Percentiles rank a stretch among this genome's conserved stretches.
These are phyloP conservation scores for Melaleuca quinquenervia DNA, from an alignment of 345 rosid species.

Conservation along the genomic window DNA sequence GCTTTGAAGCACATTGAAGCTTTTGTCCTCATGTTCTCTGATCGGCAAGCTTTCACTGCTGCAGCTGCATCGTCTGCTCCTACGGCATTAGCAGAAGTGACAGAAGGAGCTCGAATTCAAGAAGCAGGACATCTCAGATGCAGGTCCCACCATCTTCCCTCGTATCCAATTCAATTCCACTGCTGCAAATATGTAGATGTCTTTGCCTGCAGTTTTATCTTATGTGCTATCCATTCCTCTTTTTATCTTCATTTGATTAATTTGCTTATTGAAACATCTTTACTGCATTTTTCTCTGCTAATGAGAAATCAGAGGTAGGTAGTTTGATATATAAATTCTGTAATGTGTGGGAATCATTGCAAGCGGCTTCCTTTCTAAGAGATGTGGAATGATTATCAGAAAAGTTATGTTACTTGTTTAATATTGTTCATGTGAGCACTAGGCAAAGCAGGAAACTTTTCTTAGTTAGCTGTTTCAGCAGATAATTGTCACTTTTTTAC, in stretches of 20 bases:
- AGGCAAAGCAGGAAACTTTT: background rate
- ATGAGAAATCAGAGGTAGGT: background rate
- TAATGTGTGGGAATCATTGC: background rate
- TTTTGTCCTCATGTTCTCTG: constrained; percentile 52
- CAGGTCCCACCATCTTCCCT: constrained; percentile 39
- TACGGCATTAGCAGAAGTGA: constrained; percentile 71
- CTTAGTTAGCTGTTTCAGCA: background rate
- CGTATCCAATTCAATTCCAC: background rate
- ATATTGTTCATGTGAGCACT: background rate
- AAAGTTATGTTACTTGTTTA: background rate
- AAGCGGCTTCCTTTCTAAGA: background rate
- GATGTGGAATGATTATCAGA: background rate
- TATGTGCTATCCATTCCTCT: background rate
- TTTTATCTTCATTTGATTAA: background rate
- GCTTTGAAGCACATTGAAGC: constrained; percentile 69
- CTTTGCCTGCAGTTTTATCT: background rate
- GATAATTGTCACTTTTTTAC: background rate
- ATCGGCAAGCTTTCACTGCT: constrained; percentile 57
- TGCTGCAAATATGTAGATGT: background rate
- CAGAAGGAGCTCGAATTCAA: constrained; percentile 82
- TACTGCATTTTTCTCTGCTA: background rate
- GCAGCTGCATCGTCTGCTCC: constrained; percentile 70
- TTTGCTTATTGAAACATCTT: background rate
- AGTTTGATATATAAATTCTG: background rate
- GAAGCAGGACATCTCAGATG: constrained; percentile 94